Evolutionary conservation across 371 early-diverging fungal species (phyloP).

Genomic region (Actinomucor elegans): DNA sequence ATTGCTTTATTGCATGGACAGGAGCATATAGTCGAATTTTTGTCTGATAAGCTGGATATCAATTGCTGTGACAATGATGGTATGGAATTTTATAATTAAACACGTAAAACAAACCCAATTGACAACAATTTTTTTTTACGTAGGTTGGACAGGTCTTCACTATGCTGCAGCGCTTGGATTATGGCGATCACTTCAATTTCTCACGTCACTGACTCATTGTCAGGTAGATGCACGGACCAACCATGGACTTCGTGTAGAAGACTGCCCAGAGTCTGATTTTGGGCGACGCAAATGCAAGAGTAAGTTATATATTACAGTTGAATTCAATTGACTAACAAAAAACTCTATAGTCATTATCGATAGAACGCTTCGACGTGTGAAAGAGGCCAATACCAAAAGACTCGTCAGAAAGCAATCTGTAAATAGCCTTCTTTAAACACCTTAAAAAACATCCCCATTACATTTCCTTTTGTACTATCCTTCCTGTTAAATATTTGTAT

Average conservation of each 20-base stretch:
- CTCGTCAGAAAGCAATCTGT: background rate
- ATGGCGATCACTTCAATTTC: conserved; percentile 37
- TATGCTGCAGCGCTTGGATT: conserved; percentile 44
- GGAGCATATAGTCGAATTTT: conserved; percentile 24
- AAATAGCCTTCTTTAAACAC: background rate
- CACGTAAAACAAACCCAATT: background rate
- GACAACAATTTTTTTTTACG: too few species aligned
- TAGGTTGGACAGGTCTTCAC: conserved; percentile 53
- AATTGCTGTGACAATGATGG: conserved; percentile 43
- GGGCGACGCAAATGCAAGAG: conserved; percentile 33
- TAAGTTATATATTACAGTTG: too few species aligned
- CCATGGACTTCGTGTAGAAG: conserved; percentile 31
- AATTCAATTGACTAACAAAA: too few species aligned
- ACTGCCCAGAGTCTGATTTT: conserved; percentile 37
- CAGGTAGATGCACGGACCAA: conserved; percentile 34
- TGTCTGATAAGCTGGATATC: conserved; percentile 31
- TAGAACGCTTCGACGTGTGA: background rate
- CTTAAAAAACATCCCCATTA: background rate
- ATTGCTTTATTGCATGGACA: conserved; percentile 44
- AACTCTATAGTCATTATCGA: background rate
- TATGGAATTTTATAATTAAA: conserved; percentile 11
- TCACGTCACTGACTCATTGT: conserved; percentile 24
- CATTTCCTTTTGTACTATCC: conserved; percentile 10
- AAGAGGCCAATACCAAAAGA: background rate
- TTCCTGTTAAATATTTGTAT: background rate